Conservation (phyloP, 345 rosid genomes). For the Gossypium australe region DNA sequence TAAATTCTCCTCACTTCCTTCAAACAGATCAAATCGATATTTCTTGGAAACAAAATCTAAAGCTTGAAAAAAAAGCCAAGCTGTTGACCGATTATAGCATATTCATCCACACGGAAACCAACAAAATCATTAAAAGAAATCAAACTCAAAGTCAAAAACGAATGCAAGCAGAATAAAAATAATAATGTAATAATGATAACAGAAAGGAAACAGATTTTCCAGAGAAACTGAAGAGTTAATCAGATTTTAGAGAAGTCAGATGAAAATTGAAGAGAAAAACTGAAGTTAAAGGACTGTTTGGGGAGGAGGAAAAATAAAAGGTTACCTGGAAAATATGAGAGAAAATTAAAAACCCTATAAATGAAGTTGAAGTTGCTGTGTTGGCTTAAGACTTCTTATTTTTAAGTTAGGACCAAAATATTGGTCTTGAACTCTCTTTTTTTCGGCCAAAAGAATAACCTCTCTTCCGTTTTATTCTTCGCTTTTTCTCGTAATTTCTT, state of each 20-base stretch:
- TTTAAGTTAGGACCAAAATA: neutral
- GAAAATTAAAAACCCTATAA: neutral
- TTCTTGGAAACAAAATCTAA: neutral
- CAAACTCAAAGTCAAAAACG: neutral
- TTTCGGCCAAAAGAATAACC: neutral
- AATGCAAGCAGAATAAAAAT: neutral
- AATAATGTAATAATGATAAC: neutral
- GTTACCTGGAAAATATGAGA: slow-evolving; percentile 9
- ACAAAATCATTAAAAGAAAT: neutral
- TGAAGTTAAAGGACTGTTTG: neutral
- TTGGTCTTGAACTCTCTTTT: neutral
- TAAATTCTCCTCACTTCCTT: neutral
- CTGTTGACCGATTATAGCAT: neutral
- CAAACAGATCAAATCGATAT: slow-evolving; percentile 1
- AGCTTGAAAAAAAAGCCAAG: neutral
- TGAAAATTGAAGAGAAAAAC: neutral
- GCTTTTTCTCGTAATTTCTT: neutral
- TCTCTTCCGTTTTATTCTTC: neutral
- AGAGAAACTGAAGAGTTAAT: neutral
- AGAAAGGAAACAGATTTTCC: neutral
- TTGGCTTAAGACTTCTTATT: too few relatives aligned
- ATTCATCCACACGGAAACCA: neutral
- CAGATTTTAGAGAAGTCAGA: neutral
- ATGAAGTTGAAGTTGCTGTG: neutral
- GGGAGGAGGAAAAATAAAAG: neutral